These are phyloP conservation scores for Magnolia sinica DNA, from an alignment of 164 flowering plant genomes.

Conservation along the genomic window DNA sequence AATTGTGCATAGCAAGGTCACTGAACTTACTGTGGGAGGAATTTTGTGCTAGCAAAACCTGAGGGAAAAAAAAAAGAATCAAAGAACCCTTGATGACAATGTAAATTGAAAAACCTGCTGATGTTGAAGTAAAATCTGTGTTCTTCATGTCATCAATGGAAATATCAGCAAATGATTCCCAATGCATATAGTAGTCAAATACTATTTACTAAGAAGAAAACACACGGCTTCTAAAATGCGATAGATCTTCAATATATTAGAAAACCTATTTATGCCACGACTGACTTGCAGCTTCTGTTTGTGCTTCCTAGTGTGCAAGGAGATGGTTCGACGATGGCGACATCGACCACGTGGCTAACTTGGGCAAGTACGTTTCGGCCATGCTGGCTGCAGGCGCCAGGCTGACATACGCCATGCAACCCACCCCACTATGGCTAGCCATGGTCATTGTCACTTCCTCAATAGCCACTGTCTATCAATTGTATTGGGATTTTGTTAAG, in stretches of 20 bases:
- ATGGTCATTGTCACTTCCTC: conserved; percentile 64
- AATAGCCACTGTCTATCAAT: conserved; percentile 77
- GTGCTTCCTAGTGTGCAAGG: conserved; percentile 73
- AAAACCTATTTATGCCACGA: not conserved
- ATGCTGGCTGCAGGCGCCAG: conserved; percentile 97
- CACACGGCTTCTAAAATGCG: not conserved
- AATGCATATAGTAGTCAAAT: not conserved
- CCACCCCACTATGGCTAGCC: conserved; percentile 43
- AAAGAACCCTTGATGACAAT: not conserved
- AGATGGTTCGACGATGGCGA: conserved; percentile 84
- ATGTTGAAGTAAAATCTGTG: not conserved
- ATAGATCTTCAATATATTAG: not conserved
- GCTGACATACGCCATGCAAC: conserved; percentile 59
- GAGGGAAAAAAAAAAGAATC: no score
- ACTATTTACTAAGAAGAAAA: not conserved
- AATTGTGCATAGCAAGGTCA: no score
- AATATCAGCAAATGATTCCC: not conserved
- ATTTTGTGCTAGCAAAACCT: no score
- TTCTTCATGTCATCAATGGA: not conserved
- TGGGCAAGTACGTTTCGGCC: conserved; percentile 97
- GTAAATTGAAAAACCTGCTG: no score
- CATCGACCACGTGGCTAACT: conserved; percentile 64
- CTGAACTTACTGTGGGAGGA: no score
- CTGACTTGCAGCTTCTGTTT: not conserved
- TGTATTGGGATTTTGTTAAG: conserved; percentile 95